These are phyloP conservation scores for Penstemon davidsonii DNA, from an alignment of 257 asterid species.

Conservation along the genomic window DNA sequence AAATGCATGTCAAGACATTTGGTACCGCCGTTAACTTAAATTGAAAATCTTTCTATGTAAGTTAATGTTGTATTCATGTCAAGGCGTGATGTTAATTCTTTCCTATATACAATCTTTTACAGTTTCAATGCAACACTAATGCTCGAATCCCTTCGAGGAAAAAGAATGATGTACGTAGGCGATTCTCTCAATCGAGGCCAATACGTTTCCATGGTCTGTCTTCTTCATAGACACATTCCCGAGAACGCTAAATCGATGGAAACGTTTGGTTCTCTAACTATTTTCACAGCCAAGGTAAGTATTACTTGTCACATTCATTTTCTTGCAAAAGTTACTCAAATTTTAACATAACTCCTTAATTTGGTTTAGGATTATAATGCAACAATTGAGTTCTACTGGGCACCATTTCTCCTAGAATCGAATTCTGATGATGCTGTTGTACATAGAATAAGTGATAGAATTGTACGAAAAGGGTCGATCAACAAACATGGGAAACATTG, in stretches of 20 bases:
- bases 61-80: no score
- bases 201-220: slow-evolving; percentile 32
- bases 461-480: slow-evolving; percentile 57
- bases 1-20: no score
- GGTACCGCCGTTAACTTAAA: no score
- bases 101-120: not conserved
- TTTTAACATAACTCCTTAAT: not conserved
- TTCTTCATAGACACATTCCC: slow-evolving; percentile 19
- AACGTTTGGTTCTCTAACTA: slow-evolving; percentile 34
- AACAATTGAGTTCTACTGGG: slow-evolving; percentile 82
- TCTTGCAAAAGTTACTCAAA: no score
- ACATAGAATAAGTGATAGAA: slow-evolving; percentile 43
- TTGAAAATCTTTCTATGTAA: no score
- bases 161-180: slow-evolving; percentile 32
- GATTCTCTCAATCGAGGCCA: slow-evolving; percentile 30
- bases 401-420: slow-evolving; percentile 80
- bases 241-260: slow-evolving; percentile 40
- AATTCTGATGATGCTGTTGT: slow-evolving; percentile 56
- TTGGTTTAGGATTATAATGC: slow-evolving; percentile 68
- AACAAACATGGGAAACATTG: slow-evolving; percentile 58
- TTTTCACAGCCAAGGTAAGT: slow-evolving; percentile 27
- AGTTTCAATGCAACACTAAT: slow-evolving; percentile 74
- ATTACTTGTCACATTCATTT: no score
- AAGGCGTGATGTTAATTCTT: no score
- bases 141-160: slow-evolving; percentile 59